These are phyloP conservation scores for Claviceps cyperi DNA, from an alignment of 2,329 filamentous ascomycete genomes.

Conservation along the genomic window DNA sequence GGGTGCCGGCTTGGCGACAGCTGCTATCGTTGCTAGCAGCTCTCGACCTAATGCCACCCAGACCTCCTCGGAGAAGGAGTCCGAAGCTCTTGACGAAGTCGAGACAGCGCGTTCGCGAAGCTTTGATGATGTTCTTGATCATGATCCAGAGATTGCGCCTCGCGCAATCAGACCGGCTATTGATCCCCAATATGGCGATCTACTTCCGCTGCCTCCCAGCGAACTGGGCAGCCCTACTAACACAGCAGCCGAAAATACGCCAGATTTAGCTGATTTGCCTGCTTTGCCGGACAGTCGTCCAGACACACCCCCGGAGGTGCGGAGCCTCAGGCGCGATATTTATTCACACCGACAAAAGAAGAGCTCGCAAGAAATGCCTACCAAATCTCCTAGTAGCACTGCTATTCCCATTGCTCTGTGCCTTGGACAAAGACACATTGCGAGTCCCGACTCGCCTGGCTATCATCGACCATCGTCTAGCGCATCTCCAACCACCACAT, in stretches of 20 bases:
- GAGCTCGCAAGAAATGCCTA: constrained; percentile 31
- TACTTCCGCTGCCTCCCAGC: constrained; percentile 49
- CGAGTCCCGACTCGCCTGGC: constrained; percentile 28
- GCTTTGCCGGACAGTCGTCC: constrained; percentile 46
- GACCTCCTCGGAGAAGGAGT: constrained; percentile 23
- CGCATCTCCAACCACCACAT: constrained; percentile 17
- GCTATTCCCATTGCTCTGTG: constrained; percentile 43
- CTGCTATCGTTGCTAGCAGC: constrained; percentile 24
- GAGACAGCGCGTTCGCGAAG: constrained; percentile 10
- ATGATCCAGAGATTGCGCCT: constrained; percentile 42
- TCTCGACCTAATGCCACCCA: constrained; percentile 32
- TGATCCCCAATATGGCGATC: constrained; percentile 50
- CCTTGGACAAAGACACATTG: constrained; percentile 28
- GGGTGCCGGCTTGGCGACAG: constrained; percentile 49
- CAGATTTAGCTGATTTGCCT: constrained; percentile 39
- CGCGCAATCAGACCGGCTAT: constrained; percentile 49
- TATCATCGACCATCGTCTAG: constrained; percentile 25
- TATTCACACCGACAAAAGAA: constrained; percentile 32
- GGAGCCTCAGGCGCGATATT: constrained; percentile 24
- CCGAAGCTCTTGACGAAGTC: constrained; percentile 13
- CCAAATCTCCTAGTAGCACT: constrained; percentile 39
- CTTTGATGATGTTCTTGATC: constrained; percentile 20
- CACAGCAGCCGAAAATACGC: constrained; percentile 25
- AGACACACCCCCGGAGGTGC: constrained; percentile 37
- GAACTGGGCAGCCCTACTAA: constrained; percentile 34